phyloP scores from a whole-genome alignment of 169 alveolate genomes.

The Blepharisma undulans region DNA sequence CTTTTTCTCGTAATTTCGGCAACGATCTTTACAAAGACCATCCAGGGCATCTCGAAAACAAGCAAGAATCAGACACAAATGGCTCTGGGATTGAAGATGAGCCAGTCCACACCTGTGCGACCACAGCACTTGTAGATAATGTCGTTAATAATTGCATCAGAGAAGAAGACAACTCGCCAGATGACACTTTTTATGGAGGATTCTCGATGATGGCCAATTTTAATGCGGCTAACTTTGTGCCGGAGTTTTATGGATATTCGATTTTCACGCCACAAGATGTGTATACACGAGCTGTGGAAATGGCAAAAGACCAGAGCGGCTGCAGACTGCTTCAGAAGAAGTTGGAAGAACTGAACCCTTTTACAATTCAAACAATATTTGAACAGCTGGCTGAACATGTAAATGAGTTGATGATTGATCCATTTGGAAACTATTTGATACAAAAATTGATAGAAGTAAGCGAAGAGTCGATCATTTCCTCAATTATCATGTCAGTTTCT shows the following conservation, averaged over 20 bases:
- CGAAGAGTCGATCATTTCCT: background rate
- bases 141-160: background rate
- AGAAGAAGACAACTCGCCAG: background rate
- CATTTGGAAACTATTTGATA: constrained; percentile 94
- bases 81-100: background rate
- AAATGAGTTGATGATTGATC: constrained; percentile 87
- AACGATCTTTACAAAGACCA: background rate
- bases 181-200: background rate
- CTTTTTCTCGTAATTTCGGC: background rate
- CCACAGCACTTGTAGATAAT: background rate
- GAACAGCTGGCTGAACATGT: constrained; percentile 79
- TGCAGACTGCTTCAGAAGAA: constrained; percentile 86
- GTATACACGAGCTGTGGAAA: background rate
- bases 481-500: background rate
- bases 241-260: background rate
- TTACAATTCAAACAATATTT: constrained; percentile 55
- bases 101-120: background rate
- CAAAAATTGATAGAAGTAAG: constrained; percentile 89
- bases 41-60: background rate
- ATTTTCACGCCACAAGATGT: constrained; percentile 1
- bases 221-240: background rate
- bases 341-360: constrained; percentile 78
- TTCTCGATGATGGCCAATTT: background rate
- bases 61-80: background rate
- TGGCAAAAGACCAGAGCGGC: constrained; percentile 84